These are phyloP conservation scores for Annulohypoxylon moriforme DNA, from an alignment of 495 filamentous ascomycete genomes.

Conservation along the genomic window DNA sequence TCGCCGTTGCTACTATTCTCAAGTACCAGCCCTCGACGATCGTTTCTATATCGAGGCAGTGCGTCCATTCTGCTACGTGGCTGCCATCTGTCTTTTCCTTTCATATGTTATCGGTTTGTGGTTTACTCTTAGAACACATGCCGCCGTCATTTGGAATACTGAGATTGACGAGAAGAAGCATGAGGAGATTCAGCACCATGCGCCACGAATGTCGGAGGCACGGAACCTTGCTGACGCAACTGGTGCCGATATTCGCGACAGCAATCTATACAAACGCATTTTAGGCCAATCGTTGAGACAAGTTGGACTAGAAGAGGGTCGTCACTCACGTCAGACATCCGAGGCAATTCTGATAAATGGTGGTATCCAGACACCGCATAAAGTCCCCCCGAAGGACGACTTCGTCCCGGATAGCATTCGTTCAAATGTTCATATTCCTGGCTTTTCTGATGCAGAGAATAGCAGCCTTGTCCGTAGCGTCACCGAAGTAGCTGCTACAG, in stretches of 20 bases:
- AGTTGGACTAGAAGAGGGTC: conserved; percentile 70
- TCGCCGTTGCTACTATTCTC: conserved; percentile 92
- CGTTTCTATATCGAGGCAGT: conserved; percentile 90
- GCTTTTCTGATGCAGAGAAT: conserved; percentile 84
- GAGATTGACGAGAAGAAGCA: conserved; percentile 86
- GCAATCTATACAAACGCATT: conserved; percentile 91
- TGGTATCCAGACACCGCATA: conserved; percentile 65
- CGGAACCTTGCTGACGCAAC: conserved; percentile 56
- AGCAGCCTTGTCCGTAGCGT: conserved; percentile 81
- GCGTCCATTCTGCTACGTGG: conserved; percentile 90
- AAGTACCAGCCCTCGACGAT: conserved; percentile 85
- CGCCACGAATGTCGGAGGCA: conserved; percentile 56
- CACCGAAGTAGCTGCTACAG: conserved; percentile 91
- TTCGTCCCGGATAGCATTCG: conserved; percentile 51
- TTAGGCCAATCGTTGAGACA: conserved; percentile 88
- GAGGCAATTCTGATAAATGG: conserved; percentile 45
- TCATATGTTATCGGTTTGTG: conserved; percentile 94
- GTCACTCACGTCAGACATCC: conserved; percentile 57
- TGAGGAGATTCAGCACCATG: conserved; percentile 53
- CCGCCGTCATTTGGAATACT: conserved; percentile 94
- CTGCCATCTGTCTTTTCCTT: conserved; percentile 85
- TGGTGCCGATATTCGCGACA: conserved; percentile 75
- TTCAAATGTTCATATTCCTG: conserved; percentile 66
- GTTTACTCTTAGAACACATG: conserved; percentile 97
- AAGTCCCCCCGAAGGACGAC: conserved; percentile 75